phyloP scores from a whole-genome alignment of 164 flowering plant species.

The Aristolochia fimbriata region DNA sequence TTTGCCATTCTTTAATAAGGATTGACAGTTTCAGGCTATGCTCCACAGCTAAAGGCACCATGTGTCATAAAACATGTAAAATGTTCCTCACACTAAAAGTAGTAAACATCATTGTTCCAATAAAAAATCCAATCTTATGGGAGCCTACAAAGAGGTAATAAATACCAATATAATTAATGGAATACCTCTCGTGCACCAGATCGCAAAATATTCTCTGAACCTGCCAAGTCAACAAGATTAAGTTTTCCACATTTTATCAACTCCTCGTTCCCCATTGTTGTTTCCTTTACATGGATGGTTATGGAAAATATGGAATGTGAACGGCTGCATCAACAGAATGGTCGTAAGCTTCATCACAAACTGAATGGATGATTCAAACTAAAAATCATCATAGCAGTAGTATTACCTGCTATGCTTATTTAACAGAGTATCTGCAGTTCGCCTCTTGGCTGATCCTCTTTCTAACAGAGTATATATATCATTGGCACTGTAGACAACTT shows the following conservation, averaged over 20 bases:
- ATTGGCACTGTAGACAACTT: conserved; percentile 23
- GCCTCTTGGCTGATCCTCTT: conserved; percentile 22
- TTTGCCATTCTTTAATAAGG: no score
- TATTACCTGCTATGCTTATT: conserved; percentile 27
- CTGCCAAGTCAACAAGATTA: conserved; percentile 27
- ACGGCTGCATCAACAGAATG: conserved; percentile 15
- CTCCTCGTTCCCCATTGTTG: conserved; percentile 16
- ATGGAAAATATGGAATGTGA: conserved; percentile 27
- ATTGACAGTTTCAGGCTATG: no score
- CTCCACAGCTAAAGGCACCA: no score
- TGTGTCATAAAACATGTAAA: no score
- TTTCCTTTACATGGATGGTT: conserved; percentile 20
- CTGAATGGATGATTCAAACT: neutral
- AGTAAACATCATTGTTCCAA: neutral
- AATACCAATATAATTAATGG: neutral
- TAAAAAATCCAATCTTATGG: neutral
- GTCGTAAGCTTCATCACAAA: neutral
- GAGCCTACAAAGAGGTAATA: neutral
- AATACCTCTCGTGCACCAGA: conserved; percentile 27
- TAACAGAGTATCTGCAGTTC: conserved; percentile 22
- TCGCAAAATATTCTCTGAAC: conserved; percentile 22
- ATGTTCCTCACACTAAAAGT: no score
- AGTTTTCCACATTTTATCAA: conserved; percentile 27
- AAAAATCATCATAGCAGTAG: neutral
- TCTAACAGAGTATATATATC: conserved; percentile 24